Evolutionary conservation across 129 eudicot genomes (phyloP).

Genomic region (Smallanthus sonchifolius): DNA sequence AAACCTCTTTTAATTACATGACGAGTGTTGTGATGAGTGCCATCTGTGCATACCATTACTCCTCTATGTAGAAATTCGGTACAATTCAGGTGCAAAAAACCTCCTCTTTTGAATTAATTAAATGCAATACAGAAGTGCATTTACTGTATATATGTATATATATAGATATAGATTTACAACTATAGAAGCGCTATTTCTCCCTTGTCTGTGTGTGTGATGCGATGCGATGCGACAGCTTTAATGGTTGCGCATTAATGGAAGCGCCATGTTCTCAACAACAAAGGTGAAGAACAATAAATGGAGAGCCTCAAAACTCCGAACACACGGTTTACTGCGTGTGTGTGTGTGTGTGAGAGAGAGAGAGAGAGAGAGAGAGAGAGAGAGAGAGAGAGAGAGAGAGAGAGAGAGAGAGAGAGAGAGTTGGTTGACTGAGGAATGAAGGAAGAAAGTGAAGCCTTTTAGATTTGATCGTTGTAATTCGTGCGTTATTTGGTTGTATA

Average conservation of each 20-base stretch:
- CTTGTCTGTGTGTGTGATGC: background rate
- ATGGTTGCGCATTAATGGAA: conserved; percentile 30
- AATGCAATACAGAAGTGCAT: conserved; percentile 21
- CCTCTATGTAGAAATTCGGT: background rate
- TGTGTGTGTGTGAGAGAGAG: conserved; percentile 16
- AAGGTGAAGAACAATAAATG: conserved; percentile 36
- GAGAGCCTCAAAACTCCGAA: conserved; percentile 14
- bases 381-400: conserved; percentile 7
- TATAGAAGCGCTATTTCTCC: background rate
- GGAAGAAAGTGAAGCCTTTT: conserved; percentile 16
- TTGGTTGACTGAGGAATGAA: conserved; percentile 31
- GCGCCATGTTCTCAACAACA: conserved; percentile 27
- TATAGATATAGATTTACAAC: background rate
- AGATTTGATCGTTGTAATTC: background rate
- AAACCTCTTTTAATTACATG: background rate
- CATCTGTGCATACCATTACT: conserved; percentile 7
- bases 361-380: conserved; percentile 10
- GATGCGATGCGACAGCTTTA: conserved; percentile 16
- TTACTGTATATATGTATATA: background rate
- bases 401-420: conserved; percentile 12
- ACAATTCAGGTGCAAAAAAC: conserved; percentile 2
- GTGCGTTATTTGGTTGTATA: conserved; percentile 6
- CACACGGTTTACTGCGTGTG: conserved; percentile 12
- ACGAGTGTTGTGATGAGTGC: conserved; percentile 13
- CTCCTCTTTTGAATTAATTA: background rate